Evolutionary conservation across 371 early-diverging fungal species (phyloP).

Genomic region (Parasitella parasitica): DNA sequence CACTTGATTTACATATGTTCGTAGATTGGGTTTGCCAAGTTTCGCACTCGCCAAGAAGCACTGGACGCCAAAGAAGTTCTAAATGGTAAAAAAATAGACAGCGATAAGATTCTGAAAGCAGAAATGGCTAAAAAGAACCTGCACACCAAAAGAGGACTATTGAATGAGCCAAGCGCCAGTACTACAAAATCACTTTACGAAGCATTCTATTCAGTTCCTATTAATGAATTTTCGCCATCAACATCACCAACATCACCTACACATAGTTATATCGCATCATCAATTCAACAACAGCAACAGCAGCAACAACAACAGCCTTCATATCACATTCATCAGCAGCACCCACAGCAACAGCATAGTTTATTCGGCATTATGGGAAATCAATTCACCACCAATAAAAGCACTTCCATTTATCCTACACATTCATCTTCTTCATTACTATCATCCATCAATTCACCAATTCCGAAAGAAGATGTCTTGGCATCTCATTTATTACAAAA

Average conservation of each 20-base stretch:
- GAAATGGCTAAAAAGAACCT: conserved; percentile 94
- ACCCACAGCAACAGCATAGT: background rate
- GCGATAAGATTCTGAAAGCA: conserved; percentile 81
- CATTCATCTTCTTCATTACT: background rate
- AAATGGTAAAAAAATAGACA: conserved; percentile 80
- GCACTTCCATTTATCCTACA: background rate
- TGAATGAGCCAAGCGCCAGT: conserved; percentile 16
- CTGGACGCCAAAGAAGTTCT: conserved; percentile 79
- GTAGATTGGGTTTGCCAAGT: conserved; percentile 90
- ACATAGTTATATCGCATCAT: background rate
- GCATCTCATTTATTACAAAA: background rate
- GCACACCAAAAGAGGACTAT: conserved; percentile 54
- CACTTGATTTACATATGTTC: background rate
- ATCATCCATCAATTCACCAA: background rate
- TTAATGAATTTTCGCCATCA: background rate
- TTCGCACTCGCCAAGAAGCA: conserved; percentile 78
- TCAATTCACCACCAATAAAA: background rate
- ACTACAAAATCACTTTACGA: conserved; percentile 26
- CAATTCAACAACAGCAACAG: background rate
- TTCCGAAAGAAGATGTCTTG: background rate
- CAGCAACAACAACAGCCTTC: background rate
- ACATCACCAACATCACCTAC: background rate
- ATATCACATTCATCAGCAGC: background rate
- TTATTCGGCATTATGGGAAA: conserved; percentile 2
- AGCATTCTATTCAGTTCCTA: conserved; percentile 45